phyloP scores from a whole-genome alignment of 1,284 basidiomycete genomes.

The Sporisorium scitamineum region DNA sequence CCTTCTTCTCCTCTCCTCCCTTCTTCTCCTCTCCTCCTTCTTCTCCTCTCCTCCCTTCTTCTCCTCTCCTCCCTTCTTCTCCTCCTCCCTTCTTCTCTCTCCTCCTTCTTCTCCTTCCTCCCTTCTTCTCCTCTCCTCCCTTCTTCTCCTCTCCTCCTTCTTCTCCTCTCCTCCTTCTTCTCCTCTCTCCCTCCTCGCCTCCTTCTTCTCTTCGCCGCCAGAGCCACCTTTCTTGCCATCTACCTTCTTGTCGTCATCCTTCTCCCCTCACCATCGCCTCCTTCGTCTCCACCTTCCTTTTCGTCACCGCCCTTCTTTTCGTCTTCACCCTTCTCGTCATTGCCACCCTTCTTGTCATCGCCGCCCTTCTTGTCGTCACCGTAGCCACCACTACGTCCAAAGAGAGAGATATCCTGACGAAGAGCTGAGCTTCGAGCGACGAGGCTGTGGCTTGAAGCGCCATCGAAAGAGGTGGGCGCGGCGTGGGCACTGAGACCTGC shows the following conservation, averaged over 20 bases:
- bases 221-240: constrained; percentile 7
- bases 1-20: neutral
- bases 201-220: neutral
- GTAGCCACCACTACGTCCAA: constrained; percentile 15
- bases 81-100: neutral
- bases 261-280: constrained; percentile 11
- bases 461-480: constrained; percentile 18
- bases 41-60: neutral
- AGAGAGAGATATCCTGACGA: constrained; percentile 1
- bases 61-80: neutral
- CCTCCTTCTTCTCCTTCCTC: neutral
- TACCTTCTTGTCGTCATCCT: constrained; percentile 13
- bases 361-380: constrained; percentile 1
- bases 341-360: constrained; percentile 10
- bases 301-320: constrained; percentile 13
- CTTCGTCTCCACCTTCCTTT: constrained; percentile 15
- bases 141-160: too few species aligned
- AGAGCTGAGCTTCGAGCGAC: constrained; percentile 7
- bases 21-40: constrained; percentile 4
- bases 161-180: constrained; percentile 12
- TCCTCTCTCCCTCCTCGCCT: neutral
- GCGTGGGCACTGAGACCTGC: constrained; percentile 33
- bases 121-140: constrained; percentile 4
- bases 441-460: constrained; percentile 12
- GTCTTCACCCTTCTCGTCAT: neutral